A percentile compares a stretch with the other conserved stretches of the same genome.
phyloP scores from a whole-genome alignment of 129 eudicot genomes.

The Pulicaria dysenterica region DNA sequence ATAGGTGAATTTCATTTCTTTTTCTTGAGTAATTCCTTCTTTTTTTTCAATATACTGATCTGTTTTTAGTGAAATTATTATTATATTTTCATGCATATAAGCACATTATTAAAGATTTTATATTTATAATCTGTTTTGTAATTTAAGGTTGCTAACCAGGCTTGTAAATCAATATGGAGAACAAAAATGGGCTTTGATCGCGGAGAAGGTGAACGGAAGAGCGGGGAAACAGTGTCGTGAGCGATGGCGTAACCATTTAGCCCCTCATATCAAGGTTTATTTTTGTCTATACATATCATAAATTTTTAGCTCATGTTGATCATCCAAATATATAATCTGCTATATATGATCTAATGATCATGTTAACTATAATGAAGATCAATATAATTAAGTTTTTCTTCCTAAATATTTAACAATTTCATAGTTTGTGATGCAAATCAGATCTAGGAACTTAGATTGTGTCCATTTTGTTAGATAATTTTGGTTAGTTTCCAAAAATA shows the following conservation, averaged over 20 bases:
- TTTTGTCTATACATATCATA: too few relatives aligned
- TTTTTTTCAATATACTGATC: neutral
- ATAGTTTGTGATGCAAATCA: too few relatives aligned
- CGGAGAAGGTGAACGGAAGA: slow-evolving; percentile 54
- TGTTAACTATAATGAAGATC: too few relatives aligned
- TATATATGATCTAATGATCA: neutral
- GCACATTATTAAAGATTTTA: neutral
- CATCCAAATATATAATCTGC: neutral
- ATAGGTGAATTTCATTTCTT: slow-evolving; percentile 37
- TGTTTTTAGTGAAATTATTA: neutral
- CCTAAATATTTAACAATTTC: too few relatives aligned
- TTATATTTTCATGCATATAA: neutral
- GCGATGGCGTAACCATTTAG: slow-evolving; percentile 73
- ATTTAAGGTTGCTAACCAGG: slow-evolving; percentile 42
- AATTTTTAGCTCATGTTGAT: neutral
- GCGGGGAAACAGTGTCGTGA: slow-evolving; percentile 83
- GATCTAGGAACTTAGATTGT: neutral
- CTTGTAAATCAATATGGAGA: slow-evolving; percentile 58
- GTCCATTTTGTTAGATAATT: slow-evolving; percentile 16
- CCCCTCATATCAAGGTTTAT: slow-evolving; percentile 70
- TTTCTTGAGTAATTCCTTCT: neutral
- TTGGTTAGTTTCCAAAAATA: slow-evolving; percentile 3
- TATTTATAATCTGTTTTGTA: neutral
- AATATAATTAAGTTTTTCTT: too few relatives aligned
- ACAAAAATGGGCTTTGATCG: slow-evolving; percentile 65